These are phyloP conservation scores for Somion occarium DNA, from an alignment of 1,284 basidiomycete genomes.

Conservation along the genomic window DNA sequence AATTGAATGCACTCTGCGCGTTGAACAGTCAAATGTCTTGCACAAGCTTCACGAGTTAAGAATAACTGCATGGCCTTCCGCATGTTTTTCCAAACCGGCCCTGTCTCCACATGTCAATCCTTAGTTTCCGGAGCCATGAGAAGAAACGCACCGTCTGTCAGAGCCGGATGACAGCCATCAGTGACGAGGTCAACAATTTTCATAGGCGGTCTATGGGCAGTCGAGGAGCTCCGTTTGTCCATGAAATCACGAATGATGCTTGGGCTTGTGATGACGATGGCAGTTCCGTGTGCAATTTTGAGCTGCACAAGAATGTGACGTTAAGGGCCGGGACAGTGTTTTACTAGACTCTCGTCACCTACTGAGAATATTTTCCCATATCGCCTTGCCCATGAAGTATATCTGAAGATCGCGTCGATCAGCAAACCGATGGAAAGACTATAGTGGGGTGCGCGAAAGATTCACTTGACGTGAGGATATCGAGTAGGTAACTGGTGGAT, in stretches of 20 bases:
- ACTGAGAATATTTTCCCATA: slow-evolving; percentile 8
- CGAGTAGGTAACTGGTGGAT: not conserved
- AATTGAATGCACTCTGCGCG: slow-evolving; percentile 30
- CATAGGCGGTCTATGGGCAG: slow-evolving; percentile 6
- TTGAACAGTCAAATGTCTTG: slow-evolving; percentile 23
- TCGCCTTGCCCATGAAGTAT: slow-evolving; percentile 2
- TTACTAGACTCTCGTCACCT: not conserved
- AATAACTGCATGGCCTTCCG: slow-evolving; percentile 26
- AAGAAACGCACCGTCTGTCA: slow-evolving; percentile 3
- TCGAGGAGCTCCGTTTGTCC: slow-evolving; percentile 20
- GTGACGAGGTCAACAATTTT: not conserved
- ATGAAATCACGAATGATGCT: slow-evolving; percentile 21
- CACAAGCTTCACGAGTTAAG: slow-evolving; percentile 23
- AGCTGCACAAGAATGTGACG: slow-evolving; percentile 7
- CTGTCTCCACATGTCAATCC: slow-evolving; percentile 5
- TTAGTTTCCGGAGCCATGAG: not conserved
- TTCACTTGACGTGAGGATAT: not conserved
- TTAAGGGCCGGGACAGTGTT: no score
- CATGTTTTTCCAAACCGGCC: slow-evolving; percentile 27
- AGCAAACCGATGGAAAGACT: not conserved
- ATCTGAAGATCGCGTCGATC: not conserved
- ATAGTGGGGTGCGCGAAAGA: not conserved
- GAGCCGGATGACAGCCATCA: slow-evolving; percentile 3
- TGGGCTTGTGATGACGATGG: slow-evolving; percentile 22
- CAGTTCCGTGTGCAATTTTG: slow-evolving; percentile 24